Evolutionary conservation across 257 asterid species (phyloP).

Genomic region (Osmanthus fragrans): DNA sequence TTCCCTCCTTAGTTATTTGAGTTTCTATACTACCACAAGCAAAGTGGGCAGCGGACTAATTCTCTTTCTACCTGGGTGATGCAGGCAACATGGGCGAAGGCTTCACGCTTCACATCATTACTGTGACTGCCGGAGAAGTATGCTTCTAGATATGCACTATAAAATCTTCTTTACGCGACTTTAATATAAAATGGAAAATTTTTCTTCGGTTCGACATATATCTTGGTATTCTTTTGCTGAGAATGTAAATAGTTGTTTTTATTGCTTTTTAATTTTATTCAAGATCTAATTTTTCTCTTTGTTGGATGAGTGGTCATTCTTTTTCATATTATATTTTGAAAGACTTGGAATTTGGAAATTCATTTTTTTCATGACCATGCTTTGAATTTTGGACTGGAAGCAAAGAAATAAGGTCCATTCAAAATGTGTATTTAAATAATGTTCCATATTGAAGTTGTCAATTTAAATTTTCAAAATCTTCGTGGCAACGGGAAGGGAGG

Average conservation of each 20-base stretch:
- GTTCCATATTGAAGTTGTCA: not conserved
- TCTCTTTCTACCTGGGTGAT: slow-evolving; percentile 13
- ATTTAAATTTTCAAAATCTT: not conserved
- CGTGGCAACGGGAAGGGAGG: not conserved
- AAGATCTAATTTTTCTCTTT: not conserved
- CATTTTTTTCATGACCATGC: not conserved
- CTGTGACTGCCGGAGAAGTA: slow-evolving; percentile 66
- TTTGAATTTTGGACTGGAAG: not conserved
- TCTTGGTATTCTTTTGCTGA: not conserved
- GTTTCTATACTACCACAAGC: not conserved
- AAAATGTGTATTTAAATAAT: not conserved
- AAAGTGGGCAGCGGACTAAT: not conserved
- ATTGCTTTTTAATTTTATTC: not conserved
- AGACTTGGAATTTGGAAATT: not conserved
- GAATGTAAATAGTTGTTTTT: not conserved
- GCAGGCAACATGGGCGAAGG: slow-evolving; percentile 57
- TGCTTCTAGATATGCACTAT: slow-evolving; percentile 13
- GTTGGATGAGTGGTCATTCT: not conserved
- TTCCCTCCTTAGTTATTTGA: not conserved
- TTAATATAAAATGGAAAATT: not conserved
- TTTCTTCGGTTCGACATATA: not conserved
- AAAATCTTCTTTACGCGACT: not conserved
- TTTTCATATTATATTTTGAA: not conserved
- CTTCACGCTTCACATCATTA: slow-evolving; percentile 51
- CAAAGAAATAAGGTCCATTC: not conserved